phyloP scores from a whole-genome alignment of 164 flowering plant species.

The Aristolochia fimbriata region DNA sequence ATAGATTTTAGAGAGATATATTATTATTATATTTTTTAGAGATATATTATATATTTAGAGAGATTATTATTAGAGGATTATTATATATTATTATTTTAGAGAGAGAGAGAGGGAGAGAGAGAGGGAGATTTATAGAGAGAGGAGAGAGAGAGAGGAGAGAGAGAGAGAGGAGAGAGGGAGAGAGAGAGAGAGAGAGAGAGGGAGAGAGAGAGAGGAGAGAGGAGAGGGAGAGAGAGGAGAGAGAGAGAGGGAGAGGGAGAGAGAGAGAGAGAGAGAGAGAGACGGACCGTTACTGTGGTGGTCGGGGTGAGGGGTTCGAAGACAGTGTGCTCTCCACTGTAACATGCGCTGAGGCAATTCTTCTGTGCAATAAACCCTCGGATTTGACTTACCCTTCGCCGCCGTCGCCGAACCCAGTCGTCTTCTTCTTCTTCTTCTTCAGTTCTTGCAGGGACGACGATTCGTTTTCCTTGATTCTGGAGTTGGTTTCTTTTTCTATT shows the following conservation, averaged over 20 bases:
- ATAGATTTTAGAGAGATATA: too few relatives aligned
- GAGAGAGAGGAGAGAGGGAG: not conserved
- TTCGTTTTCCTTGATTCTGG: not conserved
- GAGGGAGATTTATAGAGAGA: too few relatives aligned
- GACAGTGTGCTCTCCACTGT: too few relatives aligned
- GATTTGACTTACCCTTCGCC: not conserved
- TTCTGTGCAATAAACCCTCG: not conserved
- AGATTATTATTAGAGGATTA: too few relatives aligned
- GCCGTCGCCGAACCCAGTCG: not conserved
- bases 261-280: not conserved
- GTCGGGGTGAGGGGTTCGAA: not conserved
- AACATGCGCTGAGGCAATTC: too few relatives aligned
- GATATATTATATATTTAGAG: too few relatives aligned
- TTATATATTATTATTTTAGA: too few relatives aligned
- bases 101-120: not conserved
- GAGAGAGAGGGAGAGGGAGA: not conserved
- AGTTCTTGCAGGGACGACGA: not conserved
- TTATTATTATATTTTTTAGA: too few relatives aligned
- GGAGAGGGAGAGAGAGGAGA: not conserved
- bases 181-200: not conserved
- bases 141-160: too few relatives aligned
- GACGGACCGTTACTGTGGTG: not conserved
- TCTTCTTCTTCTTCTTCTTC: not conserved
- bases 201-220: not conserved
- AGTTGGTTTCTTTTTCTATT: not conserved